Evolutionary conservation across 768 basidiomycete species (phyloP).

Genomic region (Amanita muscaria): DNA sequence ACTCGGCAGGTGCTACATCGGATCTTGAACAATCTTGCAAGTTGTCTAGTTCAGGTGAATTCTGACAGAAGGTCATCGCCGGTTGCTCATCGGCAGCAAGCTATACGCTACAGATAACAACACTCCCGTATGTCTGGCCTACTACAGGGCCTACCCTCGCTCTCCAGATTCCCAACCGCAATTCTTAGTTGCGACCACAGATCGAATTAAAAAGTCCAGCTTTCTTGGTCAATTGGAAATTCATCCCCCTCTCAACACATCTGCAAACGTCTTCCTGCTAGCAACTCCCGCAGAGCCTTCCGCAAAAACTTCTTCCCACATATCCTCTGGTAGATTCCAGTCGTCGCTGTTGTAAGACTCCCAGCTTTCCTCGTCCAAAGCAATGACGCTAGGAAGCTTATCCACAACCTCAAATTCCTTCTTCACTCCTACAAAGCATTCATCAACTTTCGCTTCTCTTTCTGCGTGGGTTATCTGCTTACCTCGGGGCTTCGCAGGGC

Average conservation of each 20-base stretch:
- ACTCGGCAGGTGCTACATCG: no score
- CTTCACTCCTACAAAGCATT: constrained; percentile 1
- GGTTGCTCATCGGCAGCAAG: no score
- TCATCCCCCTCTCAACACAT: constrained; percentile 3
- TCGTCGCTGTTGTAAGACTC: not conserved
- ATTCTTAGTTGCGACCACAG: no score
- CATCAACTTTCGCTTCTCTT: not conserved
- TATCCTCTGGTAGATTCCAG: not conserved
- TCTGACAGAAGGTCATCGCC: no score
- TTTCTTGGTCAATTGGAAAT: no score
- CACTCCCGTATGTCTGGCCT: no score
- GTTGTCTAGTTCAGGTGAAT: no score
- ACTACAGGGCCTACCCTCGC: no score
- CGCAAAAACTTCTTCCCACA: constrained; percentile 5
- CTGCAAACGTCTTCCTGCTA: constrained; percentile 3
- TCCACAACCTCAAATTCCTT: constrained; percentile 9
- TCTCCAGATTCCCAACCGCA: no score
- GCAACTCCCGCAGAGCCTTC: not conserved
- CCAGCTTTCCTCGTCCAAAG: not conserved
- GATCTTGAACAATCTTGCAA: no score
- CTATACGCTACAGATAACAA: no score
- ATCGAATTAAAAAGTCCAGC: no score
- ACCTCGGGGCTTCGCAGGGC: constrained; percentile 6
- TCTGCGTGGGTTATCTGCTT: not conserved
- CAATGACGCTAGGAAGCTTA: not conserved